These are phyloP conservation scores for Botrytis squamosa DNA, from an alignment of 2,329 filamentous ascomycete species.

Conservation along the genomic window DNA sequence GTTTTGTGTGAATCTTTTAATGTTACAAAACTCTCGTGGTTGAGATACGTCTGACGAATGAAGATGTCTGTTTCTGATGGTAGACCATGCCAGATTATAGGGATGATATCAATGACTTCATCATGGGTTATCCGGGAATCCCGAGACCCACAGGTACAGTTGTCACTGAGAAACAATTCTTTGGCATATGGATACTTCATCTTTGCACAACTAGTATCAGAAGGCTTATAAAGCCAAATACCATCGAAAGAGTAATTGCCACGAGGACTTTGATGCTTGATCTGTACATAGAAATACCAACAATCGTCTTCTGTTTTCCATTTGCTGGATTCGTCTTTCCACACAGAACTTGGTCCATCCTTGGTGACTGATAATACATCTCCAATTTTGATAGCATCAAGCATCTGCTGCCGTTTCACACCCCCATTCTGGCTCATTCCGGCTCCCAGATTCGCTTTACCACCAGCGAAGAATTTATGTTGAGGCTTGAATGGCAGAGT, in stretches of 20 bases:
- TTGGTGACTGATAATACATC: constrained; percentile 50
- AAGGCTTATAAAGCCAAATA: constrained; percentile 71
- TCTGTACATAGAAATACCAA: constrained; percentile 72
- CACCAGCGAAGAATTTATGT: neutral
- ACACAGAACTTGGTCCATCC: constrained; percentile 50
- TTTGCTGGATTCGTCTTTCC: constrained; percentile 52
- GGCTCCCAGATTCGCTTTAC: neutral
- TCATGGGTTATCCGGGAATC: constrained; percentile 47
- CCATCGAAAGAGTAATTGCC: constrained; percentile 55
- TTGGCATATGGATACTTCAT: constrained; percentile 69
- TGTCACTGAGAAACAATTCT: constrained; percentile 74
- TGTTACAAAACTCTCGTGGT: constrained; percentile 60
- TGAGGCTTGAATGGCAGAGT: neutral
- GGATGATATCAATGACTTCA: constrained; percentile 57
- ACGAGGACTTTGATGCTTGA: constrained; percentile 43
- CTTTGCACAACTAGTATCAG: constrained; percentile 66
- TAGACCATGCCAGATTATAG: constrained; percentile 56
- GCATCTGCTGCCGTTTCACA: constrained; percentile 36
- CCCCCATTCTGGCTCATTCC: neutral
- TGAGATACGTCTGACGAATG: constrained; percentile 67
- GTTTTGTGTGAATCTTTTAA: constrained; percentile 53
- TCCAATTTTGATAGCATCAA: constrained; percentile 50
- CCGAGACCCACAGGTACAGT: constrained; percentile 62
- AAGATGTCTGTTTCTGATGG: constrained; percentile 56
- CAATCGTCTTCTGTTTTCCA: constrained; percentile 48